These are phyloP conservation scores for Penicillium flavigenum DNA, from an alignment of 495 filamentous ascomycete species.

Conservation along the genomic window DNA sequence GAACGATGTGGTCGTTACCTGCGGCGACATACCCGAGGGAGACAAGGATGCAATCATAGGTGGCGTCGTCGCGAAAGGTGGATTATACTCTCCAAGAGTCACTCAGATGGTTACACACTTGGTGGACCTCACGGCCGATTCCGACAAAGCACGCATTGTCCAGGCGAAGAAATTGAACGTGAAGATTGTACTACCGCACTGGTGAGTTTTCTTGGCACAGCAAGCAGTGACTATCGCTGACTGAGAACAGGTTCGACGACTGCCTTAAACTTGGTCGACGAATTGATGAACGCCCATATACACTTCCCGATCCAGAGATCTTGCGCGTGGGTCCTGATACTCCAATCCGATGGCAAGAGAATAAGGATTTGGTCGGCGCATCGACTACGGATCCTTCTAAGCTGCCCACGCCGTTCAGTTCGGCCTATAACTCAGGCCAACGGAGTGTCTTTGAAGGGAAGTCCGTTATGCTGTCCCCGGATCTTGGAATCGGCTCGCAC, in stretches of 20 bases:
- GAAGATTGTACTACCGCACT: slow-evolving; percentile 93
- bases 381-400: slow-evolving; percentile 61
- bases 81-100: slow-evolving; percentile 67
- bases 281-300: slow-evolving; percentile 85
- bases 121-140: slow-evolving; percentile 75
- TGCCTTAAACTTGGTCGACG: slow-evolving; percentile 86
- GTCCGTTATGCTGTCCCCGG: slow-evolving; percentile 57
- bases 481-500: slow-evolving; percentile 67
- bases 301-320: slow-evolving; percentile 82
- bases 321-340: slow-evolving; percentile 55
- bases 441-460: slow-evolving; percentile 58
- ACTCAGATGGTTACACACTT: slow-evolving; percentile 80
- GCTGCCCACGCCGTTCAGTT: slow-evolving; percentile 46
- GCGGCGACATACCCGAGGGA: slow-evolving; percentile 76
- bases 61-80: slow-evolving; percentile 85
- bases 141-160: slow-evolving; percentile 67
- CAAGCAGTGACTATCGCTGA: slow-evolving; percentile 3
- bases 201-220: slow-evolving; percentile 50
- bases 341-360: slow-evolving; percentile 53
- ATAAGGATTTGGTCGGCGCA: slow-evolving; percentile 69
- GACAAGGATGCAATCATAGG: slow-evolving; percentile 93
- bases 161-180: slow-evolving; percentile 60
- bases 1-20: slow-evolving; percentile 73
- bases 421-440: slow-evolving; percentile 29
- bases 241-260: slow-evolving; percentile 79